These are phyloP conservation scores for Babesia sp. DNA, from an alignment of 169 alveolate genomes.

Conservation along the genomic window DNA sequence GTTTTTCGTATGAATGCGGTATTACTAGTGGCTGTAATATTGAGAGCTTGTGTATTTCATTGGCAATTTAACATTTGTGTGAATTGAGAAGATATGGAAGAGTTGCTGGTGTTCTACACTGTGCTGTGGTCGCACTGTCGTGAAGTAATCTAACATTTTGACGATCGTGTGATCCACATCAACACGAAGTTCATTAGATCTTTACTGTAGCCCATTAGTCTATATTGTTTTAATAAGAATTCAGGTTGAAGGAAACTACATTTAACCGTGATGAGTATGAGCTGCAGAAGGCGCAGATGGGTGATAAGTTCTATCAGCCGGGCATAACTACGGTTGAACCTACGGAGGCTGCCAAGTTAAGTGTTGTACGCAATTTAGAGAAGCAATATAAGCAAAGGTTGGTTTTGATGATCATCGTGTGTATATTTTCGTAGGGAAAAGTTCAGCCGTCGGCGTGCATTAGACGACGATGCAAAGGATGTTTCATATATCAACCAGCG, in stretches of 20 bases:
- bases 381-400: conserved; percentile 65
- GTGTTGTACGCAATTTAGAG: conserved; percentile 53
- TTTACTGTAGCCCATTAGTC: no score
- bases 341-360: conserved; percentile 68
- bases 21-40: no score
- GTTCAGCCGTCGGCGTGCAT: conserved; percentile 81
- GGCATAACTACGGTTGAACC: conserved; percentile 28
- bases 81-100: no score
- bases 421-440: conserved; percentile 69
- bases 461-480: conserved; percentile 83
- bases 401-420: conserved; percentile 63
- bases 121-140: no score
- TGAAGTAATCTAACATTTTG: no score
- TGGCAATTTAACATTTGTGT: no score
- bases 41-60: no score
- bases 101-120: no score
- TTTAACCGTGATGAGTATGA: conserved; percentile 60
- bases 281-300: conserved; percentile 73
- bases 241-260: conserved; percentile 57
- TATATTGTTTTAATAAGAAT: not conserved
- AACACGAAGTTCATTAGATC: no score
- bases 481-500: conserved; percentile 88
- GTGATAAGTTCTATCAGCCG: conserved; percentile 75
- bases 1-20: no score
- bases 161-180: no score